These are phyloP conservation scores for Tricholoma matsutake DNA, from an alignment of 768 basidiomycete species.

Conservation along the genomic window DNA sequence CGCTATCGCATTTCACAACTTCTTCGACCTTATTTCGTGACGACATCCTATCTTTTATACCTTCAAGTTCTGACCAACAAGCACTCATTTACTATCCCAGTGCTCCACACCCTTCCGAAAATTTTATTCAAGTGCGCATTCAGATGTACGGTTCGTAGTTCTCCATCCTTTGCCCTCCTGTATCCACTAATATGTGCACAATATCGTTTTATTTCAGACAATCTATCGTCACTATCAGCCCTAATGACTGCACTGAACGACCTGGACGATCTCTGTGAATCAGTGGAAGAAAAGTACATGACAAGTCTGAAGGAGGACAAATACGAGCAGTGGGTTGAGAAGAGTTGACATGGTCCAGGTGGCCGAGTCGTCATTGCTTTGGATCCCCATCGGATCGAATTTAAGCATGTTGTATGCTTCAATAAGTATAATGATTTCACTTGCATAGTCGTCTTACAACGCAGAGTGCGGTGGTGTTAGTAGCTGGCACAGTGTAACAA, in stretches of 20 bases:
- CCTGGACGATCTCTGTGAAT: slow-evolving; percentile 72
- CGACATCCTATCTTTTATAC: not conserved
- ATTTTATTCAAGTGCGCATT: slow-evolving; percentile 93
- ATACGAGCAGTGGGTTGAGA: slow-evolving; percentile 71
- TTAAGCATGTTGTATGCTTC: slow-evolving; percentile 4
- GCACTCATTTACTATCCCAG: slow-evolving; percentile 32
- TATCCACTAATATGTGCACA: not conserved
- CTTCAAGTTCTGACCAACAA: not conserved
- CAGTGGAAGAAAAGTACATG: slow-evolving; percentile 68
- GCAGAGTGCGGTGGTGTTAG: not conserved
- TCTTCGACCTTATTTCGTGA: not conserved
- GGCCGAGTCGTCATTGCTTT: not conserved
- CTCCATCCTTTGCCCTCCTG: not conserved
- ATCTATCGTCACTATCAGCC: slow-evolving; percentile 80
- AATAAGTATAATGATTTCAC: not conserved
- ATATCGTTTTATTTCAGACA: slow-evolving; percentile 48
- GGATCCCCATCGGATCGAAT: slow-evolving; percentile 10
- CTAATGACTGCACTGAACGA: slow-evolving; percentile 73
- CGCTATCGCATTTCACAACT: slow-evolving; percentile 4
- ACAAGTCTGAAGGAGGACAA: slow-evolving; percentile 50
- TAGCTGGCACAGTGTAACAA: not conserved
- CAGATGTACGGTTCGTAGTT: slow-evolving; percentile 93
- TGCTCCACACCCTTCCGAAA: slow-evolving; percentile 95
- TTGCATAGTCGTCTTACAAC: not conserved
- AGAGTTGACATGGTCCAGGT: slow-evolving; percentile 37